Evolutionary conservation across 2,329 filamentous ascomycete genomes (phyloP).

Genomic region (Teratosphaeria epicoccoides): DNA sequence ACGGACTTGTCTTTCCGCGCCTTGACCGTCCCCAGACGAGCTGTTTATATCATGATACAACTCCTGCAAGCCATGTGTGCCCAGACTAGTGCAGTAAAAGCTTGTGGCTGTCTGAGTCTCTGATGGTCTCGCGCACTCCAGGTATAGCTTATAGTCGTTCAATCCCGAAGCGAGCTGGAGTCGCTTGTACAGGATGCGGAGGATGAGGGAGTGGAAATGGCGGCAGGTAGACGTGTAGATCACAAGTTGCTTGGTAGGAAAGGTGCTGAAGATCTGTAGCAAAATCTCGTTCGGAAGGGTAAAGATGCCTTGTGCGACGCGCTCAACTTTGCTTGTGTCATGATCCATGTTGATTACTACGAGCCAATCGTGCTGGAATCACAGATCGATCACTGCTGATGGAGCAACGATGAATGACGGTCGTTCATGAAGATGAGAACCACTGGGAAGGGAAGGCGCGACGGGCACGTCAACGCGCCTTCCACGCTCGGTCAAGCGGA

Average conservation of each 20-base stretch:
- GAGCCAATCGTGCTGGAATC: no score
- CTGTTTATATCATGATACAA: constrained; percentile 2
- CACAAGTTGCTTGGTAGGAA: constrained; percentile 37
- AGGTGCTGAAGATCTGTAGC: constrained; percentile 31
- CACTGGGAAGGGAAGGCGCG: neutral
- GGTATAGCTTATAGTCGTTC: constrained; percentile 54
- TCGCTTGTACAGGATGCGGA: constrained; percentile 54
- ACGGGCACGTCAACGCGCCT: neutral
- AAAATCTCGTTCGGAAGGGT: constrained; percentile 26
- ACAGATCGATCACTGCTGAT: no score
- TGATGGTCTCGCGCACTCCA: constrained; percentile 69
- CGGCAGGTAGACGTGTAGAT: constrained; percentile 49
- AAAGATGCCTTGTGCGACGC: constrained; percentile 14
- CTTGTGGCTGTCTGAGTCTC: constrained; percentile 58
- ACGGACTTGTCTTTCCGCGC: constrained; percentile 9
- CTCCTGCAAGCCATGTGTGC: constrained; percentile 49
- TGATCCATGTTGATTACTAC: no score
- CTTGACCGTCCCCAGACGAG: neutral
- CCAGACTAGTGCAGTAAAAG: constrained; percentile 56
- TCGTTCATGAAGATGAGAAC: neutral
- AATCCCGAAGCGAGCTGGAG: constrained; percentile 49
- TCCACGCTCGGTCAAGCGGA: neutral
- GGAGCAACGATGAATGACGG: neutral
- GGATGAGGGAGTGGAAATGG: constrained; percentile 52
- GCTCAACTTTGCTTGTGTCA: constrained; percentile 5